These are phyloP conservation scores for Pulveroboletus sp. DNA, from an alignment of 768 basidiomycete genomes.

Conservation along the genomic window DNA sequence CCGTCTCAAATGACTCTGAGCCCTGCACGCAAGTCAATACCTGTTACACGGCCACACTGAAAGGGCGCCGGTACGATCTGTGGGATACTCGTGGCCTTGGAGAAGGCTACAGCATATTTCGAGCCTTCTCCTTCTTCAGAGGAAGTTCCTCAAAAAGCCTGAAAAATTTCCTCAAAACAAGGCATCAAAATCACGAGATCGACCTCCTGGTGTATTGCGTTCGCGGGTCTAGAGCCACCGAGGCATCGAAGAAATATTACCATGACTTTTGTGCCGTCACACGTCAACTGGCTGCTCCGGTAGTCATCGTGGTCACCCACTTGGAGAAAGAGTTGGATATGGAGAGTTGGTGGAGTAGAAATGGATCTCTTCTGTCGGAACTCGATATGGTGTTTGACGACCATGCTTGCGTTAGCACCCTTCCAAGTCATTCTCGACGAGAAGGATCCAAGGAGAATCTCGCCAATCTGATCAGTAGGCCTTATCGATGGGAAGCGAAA, in stretches of 20 bases:
- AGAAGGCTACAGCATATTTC: constrained; percentile 21
- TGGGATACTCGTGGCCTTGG: constrained; percentile 40
- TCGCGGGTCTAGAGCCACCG: constrained; percentile 32
- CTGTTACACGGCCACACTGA: constrained; percentile 4
- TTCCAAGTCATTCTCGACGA: constrained; percentile 4
- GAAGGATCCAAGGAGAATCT: constrained; percentile 16
- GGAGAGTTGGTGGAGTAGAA: constrained; percentile 33
- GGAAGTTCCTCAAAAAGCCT: constrained; percentile 15
- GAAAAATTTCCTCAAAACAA: constrained; percentile 21
- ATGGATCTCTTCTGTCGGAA: constrained; percentile 26
- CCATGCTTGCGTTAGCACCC: constrained; percentile 37
- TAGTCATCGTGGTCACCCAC: constrained; percentile 33
- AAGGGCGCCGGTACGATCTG: constrained; percentile 9
- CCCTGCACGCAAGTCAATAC: constrained; percentile 16
- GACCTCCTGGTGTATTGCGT: constrained; percentile 40
- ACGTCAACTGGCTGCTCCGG: constrained; percentile 35
- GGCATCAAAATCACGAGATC: constrained; percentile 26
- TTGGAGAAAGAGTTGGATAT: constrained; percentile 28
- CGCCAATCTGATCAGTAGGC: constrained; percentile 9
- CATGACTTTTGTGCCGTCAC: constrained; percentile 33
- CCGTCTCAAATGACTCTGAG: constrained; percentile 3
- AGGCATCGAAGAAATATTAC: constrained; percentile 30
- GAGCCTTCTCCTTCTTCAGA: constrained; percentile 4
- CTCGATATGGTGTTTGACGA: constrained; percentile 33
- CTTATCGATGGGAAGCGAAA: constrained; percentile 7